phyloP scores from a whole-genome alignment of 192 early-diverging fungal genomes.

The Coemansia sp. region DNA sequence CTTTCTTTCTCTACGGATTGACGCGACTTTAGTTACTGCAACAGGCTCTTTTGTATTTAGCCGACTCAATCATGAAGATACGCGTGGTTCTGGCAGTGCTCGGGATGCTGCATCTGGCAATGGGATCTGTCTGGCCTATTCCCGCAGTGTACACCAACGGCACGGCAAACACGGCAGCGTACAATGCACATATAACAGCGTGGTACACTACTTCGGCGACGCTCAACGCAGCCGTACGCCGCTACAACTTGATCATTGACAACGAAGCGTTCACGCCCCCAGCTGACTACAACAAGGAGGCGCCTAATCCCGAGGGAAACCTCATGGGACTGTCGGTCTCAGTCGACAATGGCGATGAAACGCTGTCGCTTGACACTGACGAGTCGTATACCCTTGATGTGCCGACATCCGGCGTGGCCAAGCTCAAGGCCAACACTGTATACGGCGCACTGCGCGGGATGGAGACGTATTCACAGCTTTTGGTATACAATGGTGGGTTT shows the following conservation, averaged over 20 bases:
- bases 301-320: not conserved
- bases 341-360: slow-evolving; percentile 46
- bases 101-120: slow-evolving; percentile 17
- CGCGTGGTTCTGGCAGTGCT: slow-evolving; percentile 4
- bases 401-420: slow-evolving; percentile 52
- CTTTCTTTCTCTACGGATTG: not conserved
- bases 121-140: slow-evolving; percentile 47
- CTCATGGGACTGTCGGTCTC: slow-evolving; percentile 49
- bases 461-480: slow-evolving; percentile 69
- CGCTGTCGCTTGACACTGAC: slow-evolving; percentile 58
- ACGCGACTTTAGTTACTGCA: too few species aligned
- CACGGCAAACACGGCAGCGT: slow-evolving; percentile 44
- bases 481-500: slow-evolving; percentile 47
- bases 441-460: slow-evolving; percentile 71
- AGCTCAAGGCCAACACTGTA: slow-evolving; percentile 57
- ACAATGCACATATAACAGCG: slow-evolving; percentile 24
- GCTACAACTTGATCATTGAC: slow-evolving; percentile 51
- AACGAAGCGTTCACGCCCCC: slow-evolving; percentile 54
- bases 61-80: not conserved
- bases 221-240: slow-evolving; percentile 49
- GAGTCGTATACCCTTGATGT: slow-evolving; percentile 72
- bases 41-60: not conserved
- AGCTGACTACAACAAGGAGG: slow-evolving; percentile 34
- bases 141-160: slow-evolving; percentile 24
- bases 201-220: slow-evolving; percentile 50